Percentiles rank a stretch among this genome's conserved stretches.
These are phyloP conservation scores for Macadamia tetraphylla DNA, from an alignment of 164 flowering plant species.

Conservation along the genomic window DNA sequence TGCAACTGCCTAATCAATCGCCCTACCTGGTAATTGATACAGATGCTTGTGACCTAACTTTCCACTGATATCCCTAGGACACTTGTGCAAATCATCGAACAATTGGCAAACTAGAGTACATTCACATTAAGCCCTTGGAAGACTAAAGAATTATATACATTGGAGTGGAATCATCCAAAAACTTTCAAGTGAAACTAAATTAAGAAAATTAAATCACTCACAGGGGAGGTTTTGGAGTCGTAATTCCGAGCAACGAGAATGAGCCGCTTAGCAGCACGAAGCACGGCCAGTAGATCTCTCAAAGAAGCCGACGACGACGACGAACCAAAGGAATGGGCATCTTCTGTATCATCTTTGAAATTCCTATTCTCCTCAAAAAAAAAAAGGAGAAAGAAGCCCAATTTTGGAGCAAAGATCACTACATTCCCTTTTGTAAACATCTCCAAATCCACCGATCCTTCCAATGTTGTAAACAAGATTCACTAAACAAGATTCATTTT, in stretches of 20 bases:
- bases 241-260: slow-evolving; percentile 36
- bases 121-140: not conserved
- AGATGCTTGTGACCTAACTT: too few relatives aligned
- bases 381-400: not conserved
- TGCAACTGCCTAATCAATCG: too few relatives aligned
- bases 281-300: slow-evolving; percentile 37
- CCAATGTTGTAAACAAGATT: not conserved
- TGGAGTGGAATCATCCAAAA: too few relatives aligned
- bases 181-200: not conserved
- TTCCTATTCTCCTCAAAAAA: slow-evolving; percentile 21
- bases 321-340: slow-evolving; percentile 3
- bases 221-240: slow-evolving; percentile 24
- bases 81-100: too few relatives aligned
- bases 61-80: too few relatives aligned
- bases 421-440: not conserved
- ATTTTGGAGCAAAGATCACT: not conserved
- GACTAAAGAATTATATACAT: not conserved
- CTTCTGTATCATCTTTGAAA: slow-evolving; percentile 9
- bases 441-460: not conserved
- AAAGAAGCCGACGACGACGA: slow-evolving; percentile 15
- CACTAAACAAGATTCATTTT: too few relatives aligned
- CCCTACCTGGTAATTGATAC: too few relatives aligned
- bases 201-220: slow-evolving; percentile 23
- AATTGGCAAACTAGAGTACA: not conserved
- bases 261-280: slow-evolving; percentile 55